Evolutionary conservation across 2,329 filamentous ascomycete species (phyloP).

Genomic region (Verticillium klebahnii): DNA sequence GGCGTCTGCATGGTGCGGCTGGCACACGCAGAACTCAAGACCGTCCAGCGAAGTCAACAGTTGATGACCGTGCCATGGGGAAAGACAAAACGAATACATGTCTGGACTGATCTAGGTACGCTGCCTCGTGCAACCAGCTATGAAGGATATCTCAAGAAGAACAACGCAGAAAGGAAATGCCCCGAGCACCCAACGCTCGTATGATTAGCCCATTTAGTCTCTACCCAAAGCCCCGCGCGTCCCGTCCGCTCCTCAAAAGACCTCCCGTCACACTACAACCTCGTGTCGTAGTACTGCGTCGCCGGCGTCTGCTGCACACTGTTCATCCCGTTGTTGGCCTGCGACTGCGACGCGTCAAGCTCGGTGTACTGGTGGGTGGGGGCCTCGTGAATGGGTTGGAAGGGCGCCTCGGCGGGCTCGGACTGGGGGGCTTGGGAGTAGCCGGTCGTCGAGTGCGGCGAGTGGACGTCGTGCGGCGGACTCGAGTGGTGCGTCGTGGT

Average conservation of each 20-base stretch:
- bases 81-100: not conserved
- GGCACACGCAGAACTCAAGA: too few relatives aligned
- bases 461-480: not conserved
- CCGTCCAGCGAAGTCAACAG: not conserved
- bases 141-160: not conserved
- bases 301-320: conserved; percentile 3
- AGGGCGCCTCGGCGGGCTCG: not conserved
- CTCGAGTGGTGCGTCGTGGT: not conserved
- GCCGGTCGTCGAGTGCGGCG: not conserved
- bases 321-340: not conserved
- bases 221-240: too few relatives aligned
- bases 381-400: conserved; percentile 3
- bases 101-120: not conserved
- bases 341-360: not conserved
- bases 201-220: not conserved
- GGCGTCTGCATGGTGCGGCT: too few relatives aligned
- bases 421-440: not conserved
- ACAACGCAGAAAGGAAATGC: not conserved
- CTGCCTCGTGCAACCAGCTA: not conserved
- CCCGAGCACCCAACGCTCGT: not conserved
- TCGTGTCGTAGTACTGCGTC: not conserved
- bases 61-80: not conserved
- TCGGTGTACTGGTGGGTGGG: not conserved
- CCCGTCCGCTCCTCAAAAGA: not conserved
- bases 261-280: not conserved